Conservation (phyloP, 495 filamentous ascomycete species). For the Penicillium silybi region DNA sequence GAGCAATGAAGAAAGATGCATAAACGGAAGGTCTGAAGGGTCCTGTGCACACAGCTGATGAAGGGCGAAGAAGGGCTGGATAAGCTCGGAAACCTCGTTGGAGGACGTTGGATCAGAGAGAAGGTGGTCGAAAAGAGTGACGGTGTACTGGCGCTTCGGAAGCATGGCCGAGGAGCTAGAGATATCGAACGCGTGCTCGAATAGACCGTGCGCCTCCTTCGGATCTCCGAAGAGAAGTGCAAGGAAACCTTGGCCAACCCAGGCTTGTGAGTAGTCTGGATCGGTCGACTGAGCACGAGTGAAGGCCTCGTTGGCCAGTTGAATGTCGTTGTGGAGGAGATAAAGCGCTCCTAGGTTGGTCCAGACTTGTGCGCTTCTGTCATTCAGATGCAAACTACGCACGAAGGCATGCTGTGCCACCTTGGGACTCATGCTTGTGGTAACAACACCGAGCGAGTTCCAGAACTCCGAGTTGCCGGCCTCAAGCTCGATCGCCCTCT, state of each 20-base stretch:
- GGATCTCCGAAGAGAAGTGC: slow-evolving; percentile 68
- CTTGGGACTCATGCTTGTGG: slow-evolving; percentile 74
- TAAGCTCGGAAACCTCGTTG: slow-evolving; percentile 57
- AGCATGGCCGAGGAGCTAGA: slow-evolving; percentile 66
- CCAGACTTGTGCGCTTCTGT: slow-evolving; percentile 77
- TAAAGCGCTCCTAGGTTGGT: slow-evolving; percentile 87
- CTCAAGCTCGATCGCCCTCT: slow-evolving; percentile 91
- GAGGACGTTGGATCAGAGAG: slow-evolving; percentile 49
- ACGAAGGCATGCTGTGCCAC: slow-evolving; percentile 94
- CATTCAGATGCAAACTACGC: slow-evolving; percentile 89
- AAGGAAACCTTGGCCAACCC: slow-evolving; percentile 88
- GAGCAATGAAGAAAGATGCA: slow-evolving; percentile 76
- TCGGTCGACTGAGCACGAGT: slow-evolving; percentile 88
- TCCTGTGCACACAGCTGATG: slow-evolving; percentile 69
- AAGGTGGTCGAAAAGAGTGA: slow-evolving; percentile 76
- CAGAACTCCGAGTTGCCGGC: slow-evolving; percentile 96
- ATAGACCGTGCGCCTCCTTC: slow-evolving; percentile 74
- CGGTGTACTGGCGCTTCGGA: slow-evolving; percentile 70
- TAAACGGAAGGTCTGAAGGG: slow-evolving; percentile 61
- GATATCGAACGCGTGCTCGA: slow-evolving; percentile 96
- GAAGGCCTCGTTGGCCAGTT: slow-evolving; percentile 84
- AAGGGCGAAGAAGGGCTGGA: slow-evolving; percentile 82
- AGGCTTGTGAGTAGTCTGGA: slow-evolving; percentile 86
- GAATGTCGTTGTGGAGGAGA: slow-evolving; percentile 73
- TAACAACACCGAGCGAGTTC: slow-evolving; percentile 92